These are phyloP conservation scores for Hypocrella siamensis DNA, from an alignment of 2,329 filamentous ascomycete species.

Conservation along the genomic window DNA sequence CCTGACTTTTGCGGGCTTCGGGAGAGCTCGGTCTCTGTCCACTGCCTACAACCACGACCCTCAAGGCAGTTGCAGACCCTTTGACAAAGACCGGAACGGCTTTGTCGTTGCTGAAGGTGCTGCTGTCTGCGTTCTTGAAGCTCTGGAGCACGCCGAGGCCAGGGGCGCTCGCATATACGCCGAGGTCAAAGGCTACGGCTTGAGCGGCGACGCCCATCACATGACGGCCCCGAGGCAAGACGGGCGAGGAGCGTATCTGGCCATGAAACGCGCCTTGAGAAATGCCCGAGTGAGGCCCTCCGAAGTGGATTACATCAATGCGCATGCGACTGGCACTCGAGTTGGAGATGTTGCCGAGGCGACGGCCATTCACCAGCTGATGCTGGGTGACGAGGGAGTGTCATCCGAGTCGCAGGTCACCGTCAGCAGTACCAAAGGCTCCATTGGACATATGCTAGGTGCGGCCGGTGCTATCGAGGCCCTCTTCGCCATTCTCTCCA, in stretches of 20 bases:
- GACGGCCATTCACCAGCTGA: slow-evolving; percentile 59
- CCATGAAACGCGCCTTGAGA: slow-evolving; percentile 72
- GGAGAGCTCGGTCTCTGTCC: slow-evolving; percentile 70
- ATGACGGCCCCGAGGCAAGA: slow-evolving; percentile 81
- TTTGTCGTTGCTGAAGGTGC: slow-evolving; percentile 93
- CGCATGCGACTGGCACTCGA: slow-evolving; percentile 78
- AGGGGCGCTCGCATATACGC: slow-evolving; percentile 75
- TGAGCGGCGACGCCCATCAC: slow-evolving; percentile 81
- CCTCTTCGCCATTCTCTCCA: slow-evolving; percentile 65
- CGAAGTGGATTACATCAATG: slow-evolving; percentile 82
- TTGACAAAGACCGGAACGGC: slow-evolving; percentile 63
- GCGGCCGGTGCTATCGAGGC: slow-evolving; percentile 86
- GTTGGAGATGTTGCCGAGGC: slow-evolving; percentile 86
- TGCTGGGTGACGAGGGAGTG: slow-evolving; percentile 59
- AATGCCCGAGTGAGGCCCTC: slow-evolving; percentile 53
- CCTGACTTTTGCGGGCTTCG: slow-evolving; percentile 81
- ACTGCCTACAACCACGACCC: slow-evolving; percentile 67
- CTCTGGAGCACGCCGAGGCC: slow-evolving; percentile 70
- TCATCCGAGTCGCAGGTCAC: slow-evolving; percentile 48
- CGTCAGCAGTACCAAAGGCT: slow-evolving; percentile 87
- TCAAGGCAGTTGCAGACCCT: slow-evolving; percentile 61
- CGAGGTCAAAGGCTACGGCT: slow-evolving; percentile 77
- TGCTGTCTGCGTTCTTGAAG: slow-evolving; percentile 76
- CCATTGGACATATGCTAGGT: slow-evolving; percentile 79
- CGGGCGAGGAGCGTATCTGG: slow-evolving; percentile 63